Conservation (phyloP, 2,329 filamentous ascomycete species). For the Colletotrichum sojae region DNA sequence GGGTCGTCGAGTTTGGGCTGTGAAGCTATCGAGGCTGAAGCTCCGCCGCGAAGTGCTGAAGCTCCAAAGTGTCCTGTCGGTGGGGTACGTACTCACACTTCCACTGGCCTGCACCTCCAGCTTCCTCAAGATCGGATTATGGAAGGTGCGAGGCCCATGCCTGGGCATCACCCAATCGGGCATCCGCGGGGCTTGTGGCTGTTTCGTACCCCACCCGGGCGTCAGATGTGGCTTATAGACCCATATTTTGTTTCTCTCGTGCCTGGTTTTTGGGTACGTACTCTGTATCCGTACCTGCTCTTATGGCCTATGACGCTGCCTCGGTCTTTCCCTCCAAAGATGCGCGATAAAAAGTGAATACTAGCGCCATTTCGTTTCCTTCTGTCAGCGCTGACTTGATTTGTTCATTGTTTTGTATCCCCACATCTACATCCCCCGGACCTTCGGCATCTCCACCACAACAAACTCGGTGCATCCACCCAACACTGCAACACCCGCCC, state of each 20-base stretch:
- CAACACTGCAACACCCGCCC: constrained; percentile 17
- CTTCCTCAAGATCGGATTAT: too few species aligned
- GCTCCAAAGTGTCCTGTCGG: constrained; percentile 34
- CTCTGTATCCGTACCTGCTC: too few species aligned
- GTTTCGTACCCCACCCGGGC: too few species aligned
- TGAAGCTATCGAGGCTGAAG: background rate
- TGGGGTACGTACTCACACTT: constrained; percentile 4
- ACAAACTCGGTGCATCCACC: background rate
- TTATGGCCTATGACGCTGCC: background rate
- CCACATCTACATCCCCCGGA: constrained; percentile 9
- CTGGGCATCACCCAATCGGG: too few species aligned
- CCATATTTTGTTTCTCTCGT: background rate
- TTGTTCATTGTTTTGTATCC: background rate
- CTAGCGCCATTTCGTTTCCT: background rate
- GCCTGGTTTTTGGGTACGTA: too few species aligned
- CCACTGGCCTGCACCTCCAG: too few species aligned
- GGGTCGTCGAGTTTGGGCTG: constrained; percentile 2
- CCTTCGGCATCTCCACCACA: constrained; percentile 38
- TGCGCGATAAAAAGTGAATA: background rate
- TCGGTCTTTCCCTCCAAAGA: background rate
- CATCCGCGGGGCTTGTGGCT: too few species aligned
- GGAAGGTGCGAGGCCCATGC: too few species aligned
- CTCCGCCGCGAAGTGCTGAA: background rate
- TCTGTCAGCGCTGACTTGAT: background rate
- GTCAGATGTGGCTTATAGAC: background rate